Evolutionary conservation across 1,284 basidiomycete genomes (phyloP).

Genomic region (Ceraceosorus guamensis): DNA sequence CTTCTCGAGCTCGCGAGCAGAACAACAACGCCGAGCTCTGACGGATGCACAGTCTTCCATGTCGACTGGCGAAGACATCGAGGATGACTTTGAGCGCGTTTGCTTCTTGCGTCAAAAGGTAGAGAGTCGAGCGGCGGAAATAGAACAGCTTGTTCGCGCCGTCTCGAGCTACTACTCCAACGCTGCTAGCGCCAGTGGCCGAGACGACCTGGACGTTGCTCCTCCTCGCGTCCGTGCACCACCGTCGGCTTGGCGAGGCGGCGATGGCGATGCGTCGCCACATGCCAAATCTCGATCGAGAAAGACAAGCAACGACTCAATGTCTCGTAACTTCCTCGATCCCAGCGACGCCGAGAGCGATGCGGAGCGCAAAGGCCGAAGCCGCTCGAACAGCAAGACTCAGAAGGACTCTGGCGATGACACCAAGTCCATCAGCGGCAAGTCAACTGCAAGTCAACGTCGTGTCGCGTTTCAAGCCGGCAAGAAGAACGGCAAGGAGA

Average conservation of each 20-base stretch:
- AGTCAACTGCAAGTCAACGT: no score
- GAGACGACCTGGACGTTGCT: background rate
- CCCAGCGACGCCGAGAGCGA: no score
- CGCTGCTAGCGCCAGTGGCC: background rate
- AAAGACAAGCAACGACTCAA: background rate
- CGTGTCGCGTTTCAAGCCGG: no score
- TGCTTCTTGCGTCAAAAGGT: background rate
- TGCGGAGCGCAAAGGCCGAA: no score
- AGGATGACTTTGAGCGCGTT: background rate
- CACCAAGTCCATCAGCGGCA: background rate
- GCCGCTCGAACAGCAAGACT: no score
- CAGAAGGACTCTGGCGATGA: background rate
- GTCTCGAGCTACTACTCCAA: background rate
- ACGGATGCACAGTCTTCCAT: no score
- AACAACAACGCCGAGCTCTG: background rate
- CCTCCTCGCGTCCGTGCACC: background rate
- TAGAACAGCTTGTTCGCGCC: background rate
- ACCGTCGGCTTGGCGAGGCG: background rate
- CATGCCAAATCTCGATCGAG: background rate
- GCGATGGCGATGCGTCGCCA: background rate
- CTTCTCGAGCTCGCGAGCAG: background rate
- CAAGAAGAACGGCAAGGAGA: no score
- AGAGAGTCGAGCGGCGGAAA: background rate
- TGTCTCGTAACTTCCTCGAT: background rate
- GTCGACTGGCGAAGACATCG: background rate